Evolutionary conservation across 345 rosid species (phyloP).

Genomic region (Salix caprea): DNA sequence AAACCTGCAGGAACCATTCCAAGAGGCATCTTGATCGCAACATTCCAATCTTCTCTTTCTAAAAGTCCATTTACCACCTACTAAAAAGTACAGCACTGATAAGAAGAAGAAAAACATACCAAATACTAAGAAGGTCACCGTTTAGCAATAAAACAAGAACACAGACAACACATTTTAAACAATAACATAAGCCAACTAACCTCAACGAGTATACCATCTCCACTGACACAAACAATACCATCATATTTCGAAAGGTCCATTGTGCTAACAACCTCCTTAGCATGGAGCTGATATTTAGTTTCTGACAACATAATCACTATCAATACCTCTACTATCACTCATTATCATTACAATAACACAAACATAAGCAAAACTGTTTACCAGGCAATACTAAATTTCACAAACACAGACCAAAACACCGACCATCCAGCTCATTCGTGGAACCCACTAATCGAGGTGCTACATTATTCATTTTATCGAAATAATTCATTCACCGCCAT

Average conservation of each 20-base stretch:
- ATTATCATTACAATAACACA: no score
- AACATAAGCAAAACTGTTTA: no score
- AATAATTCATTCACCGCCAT: no score
- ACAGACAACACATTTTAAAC: neutral
- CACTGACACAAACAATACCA: conserved; percentile 93
- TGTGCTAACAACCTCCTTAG: conserved; percentile 59
- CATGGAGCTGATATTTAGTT: conserved; percentile 69
- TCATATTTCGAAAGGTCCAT: conserved; percentile 63
- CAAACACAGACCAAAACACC: neutral
- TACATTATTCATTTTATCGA: neutral
- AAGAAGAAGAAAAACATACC: conserved; percentile 14
- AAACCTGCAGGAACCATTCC: conserved; percentile 94
- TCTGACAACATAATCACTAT: conserved; percentile 35
- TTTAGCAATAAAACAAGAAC: conserved; percentile 1
- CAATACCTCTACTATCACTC: neutral
- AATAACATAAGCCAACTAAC: conserved; percentile 33
- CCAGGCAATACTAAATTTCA: no score
- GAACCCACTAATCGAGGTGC: neutral
- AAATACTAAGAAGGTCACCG: neutral
- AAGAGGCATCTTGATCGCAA: conserved; percentile 68
- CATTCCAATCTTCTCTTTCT: conserved; percentile 82
- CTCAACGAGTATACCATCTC: conserved; percentile 95
- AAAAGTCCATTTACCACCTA: conserved; percentile 97
- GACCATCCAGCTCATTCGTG: neutral
- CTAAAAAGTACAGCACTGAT: conserved; percentile 37